phyloP scores from a whole-genome alignment of 768 basidiomycete species.

The Coprinellus micaceus region DNA sequence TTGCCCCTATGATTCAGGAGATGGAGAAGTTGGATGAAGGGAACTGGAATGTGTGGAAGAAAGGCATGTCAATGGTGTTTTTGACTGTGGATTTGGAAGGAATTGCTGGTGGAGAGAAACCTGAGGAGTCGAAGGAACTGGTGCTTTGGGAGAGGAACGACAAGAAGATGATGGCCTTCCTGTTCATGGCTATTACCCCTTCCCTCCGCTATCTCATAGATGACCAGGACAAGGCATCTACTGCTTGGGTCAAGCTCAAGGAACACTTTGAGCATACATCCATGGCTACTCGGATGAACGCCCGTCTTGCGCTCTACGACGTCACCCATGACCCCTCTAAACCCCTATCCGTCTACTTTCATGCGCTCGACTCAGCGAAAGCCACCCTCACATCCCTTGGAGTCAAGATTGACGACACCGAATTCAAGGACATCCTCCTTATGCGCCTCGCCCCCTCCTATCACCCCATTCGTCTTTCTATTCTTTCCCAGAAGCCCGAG shows the following conservation, averaged over 20 bases:
- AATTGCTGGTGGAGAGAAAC: conserved; percentile 7
- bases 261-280: conserved; percentile 14
- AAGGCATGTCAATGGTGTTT: conserved; percentile 12
- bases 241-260: conserved; percentile 12
- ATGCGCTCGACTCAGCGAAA: conserved; percentile 8
- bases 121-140: background rate
- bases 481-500: conserved; percentile 14
- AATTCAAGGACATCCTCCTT: conserved; percentile 20
- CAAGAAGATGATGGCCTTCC: conserved; percentile 4
- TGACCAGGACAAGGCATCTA: conserved; percentile 8
- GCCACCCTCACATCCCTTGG: conserved; percentile 11
- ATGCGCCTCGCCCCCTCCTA: conserved; percentile 16
- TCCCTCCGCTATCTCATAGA: conserved; percentile 12
- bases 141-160: conserved; percentile 4
- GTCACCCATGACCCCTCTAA: conserved; percentile 14
- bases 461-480: conserved; percentile 12
- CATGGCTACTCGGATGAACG: conserved; percentile 10
- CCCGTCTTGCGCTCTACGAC: conserved; percentile 10
- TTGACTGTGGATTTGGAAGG: conserved; percentile 10
- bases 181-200: background rate
- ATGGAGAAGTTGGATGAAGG: conserved; percentile 2
- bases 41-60: conserved; percentile 10
- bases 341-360: conserved; percentile 14
- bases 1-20: background rate
- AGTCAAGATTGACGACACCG: conserved; percentile 11